These are phyloP conservation scores for Yamadazyma sp. DNA, from an alignment of 805 yeast species.

Conservation along the genomic window DNA sequence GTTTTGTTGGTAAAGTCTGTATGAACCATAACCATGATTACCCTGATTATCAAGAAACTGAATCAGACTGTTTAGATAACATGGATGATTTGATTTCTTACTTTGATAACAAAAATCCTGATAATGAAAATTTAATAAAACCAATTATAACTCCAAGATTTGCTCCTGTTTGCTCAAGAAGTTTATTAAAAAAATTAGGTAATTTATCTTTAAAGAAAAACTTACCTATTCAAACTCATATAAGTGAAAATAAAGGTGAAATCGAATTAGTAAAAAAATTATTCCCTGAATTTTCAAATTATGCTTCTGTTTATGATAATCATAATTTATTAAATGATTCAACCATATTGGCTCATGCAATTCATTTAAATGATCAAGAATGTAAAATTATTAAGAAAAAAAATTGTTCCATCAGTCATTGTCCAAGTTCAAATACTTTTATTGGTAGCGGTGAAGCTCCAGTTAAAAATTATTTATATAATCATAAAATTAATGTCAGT, in stretches of 20 bases:
- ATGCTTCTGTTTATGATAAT: constrained; percentile 74
- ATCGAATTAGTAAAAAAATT: constrained; percentile 66
- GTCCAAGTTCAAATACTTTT: constrained; percentile 89
- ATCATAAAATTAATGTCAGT: constrained; percentile 68
- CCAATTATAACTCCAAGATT: constrained; percentile 92
- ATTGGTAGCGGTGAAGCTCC: constrained; percentile 90
- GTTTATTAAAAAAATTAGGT: constrained; percentile 63
- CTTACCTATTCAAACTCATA: constrained; percentile 83
- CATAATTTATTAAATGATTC: constrained; percentile 56
- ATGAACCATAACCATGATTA: constrained; percentile 72
- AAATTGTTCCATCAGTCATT: constrained; percentile 78
- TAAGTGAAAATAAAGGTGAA: constrained; percentile 78
- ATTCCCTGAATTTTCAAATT: constrained; percentile 68
- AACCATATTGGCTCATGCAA: constrained; percentile 87
- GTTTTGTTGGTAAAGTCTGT: constrained; percentile 89
- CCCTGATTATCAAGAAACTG: constrained; percentile 69
- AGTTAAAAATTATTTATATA: constrained; percentile 58
- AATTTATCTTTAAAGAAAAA: constrained; percentile 43
- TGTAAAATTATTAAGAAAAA: constrained; percentile 50
- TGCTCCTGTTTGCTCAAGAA: constrained; percentile 80
- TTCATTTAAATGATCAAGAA: constrained; percentile 71
- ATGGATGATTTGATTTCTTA: constrained; percentile 58
- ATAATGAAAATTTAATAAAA: constrained; percentile 45
- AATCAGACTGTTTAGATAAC: constrained; percentile 50
- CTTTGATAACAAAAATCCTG: constrained; percentile 52